These are phyloP conservation scores for Daphne laureola DNA, from an alignment of 441 rosid species.

Conservation along the genomic window DNA sequence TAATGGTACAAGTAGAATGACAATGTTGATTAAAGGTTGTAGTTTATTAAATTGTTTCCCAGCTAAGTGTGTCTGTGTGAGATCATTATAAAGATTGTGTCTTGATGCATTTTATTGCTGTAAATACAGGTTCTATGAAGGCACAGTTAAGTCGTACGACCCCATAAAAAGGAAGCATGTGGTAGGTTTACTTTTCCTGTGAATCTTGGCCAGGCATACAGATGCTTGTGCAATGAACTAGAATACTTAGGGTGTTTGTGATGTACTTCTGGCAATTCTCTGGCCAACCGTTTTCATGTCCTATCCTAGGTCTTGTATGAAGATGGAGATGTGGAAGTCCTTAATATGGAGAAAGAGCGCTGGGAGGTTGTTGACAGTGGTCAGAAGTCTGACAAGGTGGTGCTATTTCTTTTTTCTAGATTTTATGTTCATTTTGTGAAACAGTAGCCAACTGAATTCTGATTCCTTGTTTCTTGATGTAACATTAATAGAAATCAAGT, in stretches of 20 bases:
- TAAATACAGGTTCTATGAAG: conserved; percentile 83
- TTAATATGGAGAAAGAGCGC: conserved; percentile 78
- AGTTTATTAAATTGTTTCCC: no score
- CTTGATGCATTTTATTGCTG: conserved; percentile 19
- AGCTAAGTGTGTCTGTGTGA: neutral
- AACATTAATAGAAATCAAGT: conserved; percentile 51
- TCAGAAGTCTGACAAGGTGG: conserved; percentile 63
- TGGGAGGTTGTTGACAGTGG: conserved; percentile 78
- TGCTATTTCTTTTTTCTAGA: conserved; percentile 11
- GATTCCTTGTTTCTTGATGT: conserved; percentile 18
- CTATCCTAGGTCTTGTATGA: conserved; percentile 69
- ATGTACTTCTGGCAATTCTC: conserved; percentile 3
- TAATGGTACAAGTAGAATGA: no score
- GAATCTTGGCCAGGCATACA: neutral
- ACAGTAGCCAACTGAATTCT: conserved; percentile 13
- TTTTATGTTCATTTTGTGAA: conserved; percentile 4
- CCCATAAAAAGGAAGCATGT: conserved; percentile 82
- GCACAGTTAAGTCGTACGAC: conserved; percentile 91
- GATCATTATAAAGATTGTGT: neutral
- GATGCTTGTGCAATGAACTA: no score
- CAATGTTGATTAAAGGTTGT: no score
- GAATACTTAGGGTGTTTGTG: neutral
- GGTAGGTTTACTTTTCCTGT: conserved; percentile 39
- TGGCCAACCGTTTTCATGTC: conserved; percentile 7
- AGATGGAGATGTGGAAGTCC: conserved; percentile 98